Base-by-base conservation (phyloP, 345 rosid genomes). In the Bretschneidera sinensis region DNA sequence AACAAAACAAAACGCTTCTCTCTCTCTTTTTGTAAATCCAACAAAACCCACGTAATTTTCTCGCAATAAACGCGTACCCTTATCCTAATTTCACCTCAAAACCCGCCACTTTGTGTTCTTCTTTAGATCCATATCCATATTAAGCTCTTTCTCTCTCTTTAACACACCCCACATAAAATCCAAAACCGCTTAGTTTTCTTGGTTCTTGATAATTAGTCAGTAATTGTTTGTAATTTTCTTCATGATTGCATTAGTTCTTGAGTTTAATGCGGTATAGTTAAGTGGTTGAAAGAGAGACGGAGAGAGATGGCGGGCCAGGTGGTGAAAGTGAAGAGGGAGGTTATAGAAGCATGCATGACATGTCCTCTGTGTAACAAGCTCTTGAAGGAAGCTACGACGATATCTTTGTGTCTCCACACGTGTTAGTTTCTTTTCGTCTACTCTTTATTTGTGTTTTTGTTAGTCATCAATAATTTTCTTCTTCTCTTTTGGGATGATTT, bases 391-490 rank as follows among this genome's bases (percentile, higher is more conserved):
- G 86, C 95, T 57, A 87, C 95, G 10, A 84, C 95, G 17, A 84
- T 87, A 45, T 82, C 90, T 43, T 68, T 80, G 70, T 87, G 95
- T 63, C 95, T 87, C 64, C 95, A 87, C 69, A 82, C 95, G 61
- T 87, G 95, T 87, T 57, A 80, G 85, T 64, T 70, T 53, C 64
- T 34, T 23, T 48, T 2, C 9, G 10, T 17, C 23, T 55, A 39
- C 11, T 62, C 43, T 51, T 53, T 55, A 45, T 11, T 52, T 24
- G 10, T 10, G 54, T 24, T 28, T 0, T 10, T 48, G 13, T 53
- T 55, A 50, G 18, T 39, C 51, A 61, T 45, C 9, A 9, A 39
- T 5, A 1, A 13, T 5, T 9, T 39, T 13, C 10, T 39, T 39
- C 16, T 13, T 13, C 1, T 39, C 45, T 39, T 13, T 39, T 39